These are phyloP conservation scores for Fraxinus latifolia DNA, from an alignment of 305 asterid genomes.

Conservation along the genomic window DNA sequence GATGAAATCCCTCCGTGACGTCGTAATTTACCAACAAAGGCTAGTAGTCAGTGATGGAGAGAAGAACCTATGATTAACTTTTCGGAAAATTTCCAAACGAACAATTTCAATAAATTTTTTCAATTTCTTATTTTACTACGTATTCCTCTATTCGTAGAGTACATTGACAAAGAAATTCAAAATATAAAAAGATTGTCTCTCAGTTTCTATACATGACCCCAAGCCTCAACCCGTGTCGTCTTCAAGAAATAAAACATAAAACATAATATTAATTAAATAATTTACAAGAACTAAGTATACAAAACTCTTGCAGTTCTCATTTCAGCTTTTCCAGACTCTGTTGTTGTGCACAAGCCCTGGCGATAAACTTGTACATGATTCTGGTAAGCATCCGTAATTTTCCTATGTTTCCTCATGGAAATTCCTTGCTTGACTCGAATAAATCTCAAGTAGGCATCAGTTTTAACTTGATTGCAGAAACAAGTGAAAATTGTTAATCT, in stretches of 20 bases:
- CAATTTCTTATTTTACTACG: too few species aligned
- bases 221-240: neutral
- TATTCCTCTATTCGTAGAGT: too few species aligned
- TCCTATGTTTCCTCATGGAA: neutral
- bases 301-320: slow-evolving; percentile 25
- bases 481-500: slow-evolving; percentile 33
- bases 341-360: neutral
- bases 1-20: too few species aligned
- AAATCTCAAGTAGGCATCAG: slow-evolving; percentile 17
- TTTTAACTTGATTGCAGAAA: slow-evolving; percentile 20
- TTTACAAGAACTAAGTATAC: slow-evolving; percentile 24
- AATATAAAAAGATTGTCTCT: neutral
- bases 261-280: slow-evolving; percentile 20
- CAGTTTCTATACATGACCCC: slow-evolving; percentile 25
- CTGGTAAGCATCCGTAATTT: neutral
- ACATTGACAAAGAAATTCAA: neutral
- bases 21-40: too few species aligned
- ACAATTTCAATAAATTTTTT: too few species aligned
- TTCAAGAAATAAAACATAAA: neutral
- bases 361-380: neutral
- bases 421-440: neutral
- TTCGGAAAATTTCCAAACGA: too few species aligned
- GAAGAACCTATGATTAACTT: too few species aligned
- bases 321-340: slow-evolving; percentile 17
- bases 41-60: too few species aligned